Base-by-base conservation (phyloP, 257 asterid species). In the Ballota nigra region DNA sequence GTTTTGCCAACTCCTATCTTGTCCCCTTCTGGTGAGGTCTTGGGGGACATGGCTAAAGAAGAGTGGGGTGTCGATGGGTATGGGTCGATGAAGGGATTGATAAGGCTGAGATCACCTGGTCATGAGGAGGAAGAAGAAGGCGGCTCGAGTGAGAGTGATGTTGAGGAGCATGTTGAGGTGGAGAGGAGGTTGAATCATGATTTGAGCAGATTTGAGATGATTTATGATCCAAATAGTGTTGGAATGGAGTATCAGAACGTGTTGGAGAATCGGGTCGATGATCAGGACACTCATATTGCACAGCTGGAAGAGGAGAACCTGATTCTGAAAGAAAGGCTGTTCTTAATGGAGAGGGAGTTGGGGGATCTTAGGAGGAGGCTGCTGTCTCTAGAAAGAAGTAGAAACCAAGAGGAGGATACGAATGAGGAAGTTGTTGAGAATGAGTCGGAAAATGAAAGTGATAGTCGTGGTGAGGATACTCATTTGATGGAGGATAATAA, bases 31-130 rank as follows among this genome's bases (percentile, higher is more conserved):
- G 75, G 82, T 40, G 92, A 86, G 59, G 79, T 78, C 51, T 58
- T 84, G 69, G 86, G 78, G 62, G 87, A 86, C 61, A 81, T 76
- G 77, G 92, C 87, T 0, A 82, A 80, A 79, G 89, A 84, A 65
- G 87, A 84, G 73, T 86, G 89, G 92, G 92, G 92, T 22, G 86
- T 84, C 13, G 87, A 86, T 71, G 92, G 86, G 11, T 86, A 86
- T 60, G 92, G 92, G 23, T 82, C 92, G 4, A 86, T 86, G 92
- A 84, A 82, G 77, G 92, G 89, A 59, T 43, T 86, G 76, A 84
- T 86, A 65, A 77, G 89, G 80, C 60, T 86, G 75, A 69, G 86
- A 47, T 79, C 84, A 2, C 83, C 80, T 0, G 85, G 82, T n/a
- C 78, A 83, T 13, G 88, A 81, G 5, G 91, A 85, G 29, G 91